Base-by-base conservation (phyloP, 352 stramenopile species). In the Phytophthora pini region DNA sequence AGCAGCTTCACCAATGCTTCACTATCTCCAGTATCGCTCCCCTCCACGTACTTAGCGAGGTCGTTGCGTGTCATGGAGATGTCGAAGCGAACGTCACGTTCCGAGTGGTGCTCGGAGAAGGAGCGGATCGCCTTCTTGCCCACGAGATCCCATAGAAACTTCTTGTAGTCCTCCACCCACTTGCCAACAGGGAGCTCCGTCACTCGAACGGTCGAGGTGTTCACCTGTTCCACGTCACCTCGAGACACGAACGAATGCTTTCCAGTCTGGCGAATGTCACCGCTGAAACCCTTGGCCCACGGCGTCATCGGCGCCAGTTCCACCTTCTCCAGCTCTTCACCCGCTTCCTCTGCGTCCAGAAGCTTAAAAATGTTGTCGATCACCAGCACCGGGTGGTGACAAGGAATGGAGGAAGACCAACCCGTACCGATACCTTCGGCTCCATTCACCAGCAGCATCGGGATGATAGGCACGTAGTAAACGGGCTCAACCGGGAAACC, bases 81-180 rank as follows among this genome's bases (percentile, higher is more conserved):
- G 50, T 94, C 82, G 47, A 96, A 96, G 10, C 87, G 80, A 55
- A 96, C 87, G 44, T 93, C 84, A 10, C 77, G 80, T 47, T 99
- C 97, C 10, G 97, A 99, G 72, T 99, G 97, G 74, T 99, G 97
- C 75, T 99, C 97, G 11, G 90, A 93, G 77, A 99, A 99, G 10
- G 82, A 88, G 13, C 76, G 76, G 40, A 97, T 92, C 7, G 68
- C 78, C 52, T 95, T 94, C 53, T 97, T 92, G 27, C 70, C 83
- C 22, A 96, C 75, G 29, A 99, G 80, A 10, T 90, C 87, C 78
- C 98, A 98, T 27, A 99, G 68, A 22, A 98, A 93, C 41, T 90
- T 85, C 77, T 99, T 99, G 86, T 99, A 99, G 74, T 99, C 96
- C 60, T 99, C 97, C 3, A 98, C 99, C 97, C 97, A 99, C 59